phyloP scores from a whole-genome alignment of 768 basidiomycete genomes.

The Leccinum uliginosum region DNA sequence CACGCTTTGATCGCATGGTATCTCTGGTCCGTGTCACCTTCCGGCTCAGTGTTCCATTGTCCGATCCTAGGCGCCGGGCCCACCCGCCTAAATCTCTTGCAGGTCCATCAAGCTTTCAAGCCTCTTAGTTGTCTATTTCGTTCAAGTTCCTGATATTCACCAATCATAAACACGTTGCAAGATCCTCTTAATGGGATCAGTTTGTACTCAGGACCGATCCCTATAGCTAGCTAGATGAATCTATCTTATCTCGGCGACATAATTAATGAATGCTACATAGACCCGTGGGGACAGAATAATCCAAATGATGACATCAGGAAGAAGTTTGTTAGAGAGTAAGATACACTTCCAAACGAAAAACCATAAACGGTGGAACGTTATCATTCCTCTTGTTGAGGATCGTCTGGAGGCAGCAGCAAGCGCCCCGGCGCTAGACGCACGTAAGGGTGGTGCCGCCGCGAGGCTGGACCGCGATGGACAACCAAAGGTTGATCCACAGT shows the following conservation, averaged over 20 bases:
- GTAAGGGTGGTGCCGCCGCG: conserved; percentile 20
- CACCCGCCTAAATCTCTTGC: background rate
- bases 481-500: conserved; percentile 17
- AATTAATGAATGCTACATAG: background rate
- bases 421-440: conserved; percentile 10
- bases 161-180: background rate
- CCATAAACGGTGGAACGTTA: background rate
- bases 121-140: background rate
- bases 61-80: background rate
- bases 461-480: background rate
- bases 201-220: background rate
- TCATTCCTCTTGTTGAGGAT: background rate
- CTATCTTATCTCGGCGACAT: background rate
- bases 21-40: background rate
- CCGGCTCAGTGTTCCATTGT: background rate
- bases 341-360: background rate
- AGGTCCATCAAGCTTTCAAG: background rate
- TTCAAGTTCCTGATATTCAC: background rate
- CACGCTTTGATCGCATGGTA: background rate
- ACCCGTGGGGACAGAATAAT: background rate
- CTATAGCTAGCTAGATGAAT: background rate
- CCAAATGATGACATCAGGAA: background rate
- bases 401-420: conserved; percentile 18
- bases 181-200: background rate
- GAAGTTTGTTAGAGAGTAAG: background rate